Base-by-base conservation (phyloP, 352 stramenopile genomes). In the Pythium rhizo-oryzae region DNA sequence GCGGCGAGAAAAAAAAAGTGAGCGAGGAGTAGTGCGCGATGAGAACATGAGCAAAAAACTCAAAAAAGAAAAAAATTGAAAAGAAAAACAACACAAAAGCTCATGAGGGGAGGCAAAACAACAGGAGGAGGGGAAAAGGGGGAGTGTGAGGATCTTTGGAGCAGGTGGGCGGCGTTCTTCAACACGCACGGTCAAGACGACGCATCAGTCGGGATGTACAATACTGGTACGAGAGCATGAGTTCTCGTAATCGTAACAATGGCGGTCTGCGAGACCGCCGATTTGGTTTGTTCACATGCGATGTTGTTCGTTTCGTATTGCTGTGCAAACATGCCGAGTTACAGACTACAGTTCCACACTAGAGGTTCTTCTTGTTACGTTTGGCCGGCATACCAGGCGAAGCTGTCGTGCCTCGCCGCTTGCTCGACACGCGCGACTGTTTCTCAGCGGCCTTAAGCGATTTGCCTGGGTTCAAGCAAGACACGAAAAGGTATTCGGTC, bases 361-460 rank as follows among this genome's bases (percentile, higher is more conserved):
- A 5, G 25, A 68, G 58, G n/a, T 78, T 72, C 72, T 89, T 89
- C 71, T 87, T 87, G 67, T 85, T 87, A 12, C 81, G 78, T 52
- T 89, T 89, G 4, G 81, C 74, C 18, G 81, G 70, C 46, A 84
- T 67, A 4, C 65, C 78, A 16, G 65, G 67, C 18, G 53, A 71
- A 0, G 44, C 50, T n/a, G 66, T 75, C 7, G 55, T 47, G n/a
- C 69, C 75, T 47, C 77, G 81, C 46, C 78, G 76, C 58, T 89
- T 89, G 44, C 65, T 81, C 50, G 69, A 71, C 30, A 70, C 59
- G 0, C 78, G 80, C 46, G 78, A 69, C 18, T 74, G 71, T 41
- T 89, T 87, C 71, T 89, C 81, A 23, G 81, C 79, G 53, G 82
- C 70, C 61, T 85, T 89, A 2, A 81, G 71, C 30, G 73, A 71